phyloP scores from a whole-genome alignment of 768 basidiomycete genomes.

The Cystobasidium ongulense region DNA sequence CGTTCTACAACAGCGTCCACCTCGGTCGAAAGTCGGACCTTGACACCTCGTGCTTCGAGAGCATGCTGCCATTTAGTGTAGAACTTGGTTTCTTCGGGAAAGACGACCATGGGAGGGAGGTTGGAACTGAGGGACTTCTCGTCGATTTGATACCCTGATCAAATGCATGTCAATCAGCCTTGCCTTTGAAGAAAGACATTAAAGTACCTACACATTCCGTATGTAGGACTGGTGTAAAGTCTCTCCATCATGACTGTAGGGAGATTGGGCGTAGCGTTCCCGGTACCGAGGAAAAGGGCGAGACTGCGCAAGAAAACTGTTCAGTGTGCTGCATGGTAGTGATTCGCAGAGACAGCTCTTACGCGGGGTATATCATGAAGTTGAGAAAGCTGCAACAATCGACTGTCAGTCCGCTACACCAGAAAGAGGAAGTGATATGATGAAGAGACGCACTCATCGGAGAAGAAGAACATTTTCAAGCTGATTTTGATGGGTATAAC shows the following conservation, averaged over 20 bases:
- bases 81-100: conserved; percentile 47
- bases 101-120: conserved; percentile 49
- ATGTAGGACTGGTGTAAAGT: conserved; percentile 49
- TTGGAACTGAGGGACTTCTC: conserved; percentile 45
- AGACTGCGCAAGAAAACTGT: conserved; percentile 27
- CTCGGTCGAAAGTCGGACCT: conserved; percentile 47
- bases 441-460: conserved; percentile 42
- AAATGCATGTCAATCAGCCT: not conserved
- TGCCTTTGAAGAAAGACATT: not conserved
- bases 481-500: conserved; percentile 48
- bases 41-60: conserved; percentile 46
- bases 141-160: conserved; percentile 45
- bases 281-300: conserved; percentile 47
- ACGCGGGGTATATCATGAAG: conserved; percentile 46
- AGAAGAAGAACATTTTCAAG: conserved; percentile 48
- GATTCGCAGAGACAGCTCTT: not conserved
- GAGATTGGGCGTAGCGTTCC: conserved; percentile 48
- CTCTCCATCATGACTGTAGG: conserved; percentile 49
- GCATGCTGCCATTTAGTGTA: conserved; percentile 46
- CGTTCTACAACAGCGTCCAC: conserved; percentile 42
- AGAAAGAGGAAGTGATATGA: not conserved
- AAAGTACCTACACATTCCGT: conserved; percentile 46
- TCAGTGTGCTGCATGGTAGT: not conserved
- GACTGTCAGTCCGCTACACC: not conserved
- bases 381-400: conserved; percentile 41